phyloP scores from a whole-genome alignment of 1,284 basidiomycete genomes.

The Leccinum solheimii region DNA sequence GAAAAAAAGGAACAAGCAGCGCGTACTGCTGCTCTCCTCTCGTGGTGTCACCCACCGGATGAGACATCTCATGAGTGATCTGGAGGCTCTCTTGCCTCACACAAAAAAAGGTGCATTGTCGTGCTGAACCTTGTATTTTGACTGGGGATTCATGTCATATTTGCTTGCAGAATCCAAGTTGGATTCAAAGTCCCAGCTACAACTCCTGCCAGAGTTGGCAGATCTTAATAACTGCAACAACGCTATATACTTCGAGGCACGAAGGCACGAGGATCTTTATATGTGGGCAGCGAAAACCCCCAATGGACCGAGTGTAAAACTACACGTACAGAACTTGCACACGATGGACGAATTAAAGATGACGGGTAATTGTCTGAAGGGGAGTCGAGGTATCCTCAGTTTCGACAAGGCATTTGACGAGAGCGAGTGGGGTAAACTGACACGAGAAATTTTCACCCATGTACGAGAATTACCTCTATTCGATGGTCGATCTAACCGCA shows the following conservation, averaged over 20 bases:
- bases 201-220: conserved; percentile 94
- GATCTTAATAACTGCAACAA: conserved; percentile 99
- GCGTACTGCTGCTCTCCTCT: conserved; percentile 90
- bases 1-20: conserved; percentile 81
- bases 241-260: conserved; percentile 95
- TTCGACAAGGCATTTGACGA: conserved; percentile 94
- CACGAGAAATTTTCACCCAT: conserved; percentile 96
- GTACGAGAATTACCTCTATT: conserved; percentile 50
- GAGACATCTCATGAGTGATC: conserved; percentile 96
- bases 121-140: neutral
- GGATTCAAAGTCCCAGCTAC: conserved; percentile 94
- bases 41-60: conserved; percentile 95
- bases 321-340: conserved; percentile 98
- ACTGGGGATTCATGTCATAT: neutral
- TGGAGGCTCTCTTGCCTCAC: conserved; percentile 90
- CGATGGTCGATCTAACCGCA: conserved; percentile 9
- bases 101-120: conserved; percentile 85
- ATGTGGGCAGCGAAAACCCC: conserved; percentile 97
- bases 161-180: conserved; percentile 81
- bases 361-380: conserved; percentile 99
- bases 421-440: conserved; percentile 83
- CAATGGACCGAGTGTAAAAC: conserved; percentile 95
- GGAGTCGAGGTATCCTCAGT: conserved; percentile 87
- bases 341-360: conserved; percentile 99
- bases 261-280: conserved; percentile 94